These are phyloP conservation scores for Colletotrichum spinosum DNA, from an alignment of 2,329 filamentous ascomycete species.

Conservation along the genomic window DNA sequence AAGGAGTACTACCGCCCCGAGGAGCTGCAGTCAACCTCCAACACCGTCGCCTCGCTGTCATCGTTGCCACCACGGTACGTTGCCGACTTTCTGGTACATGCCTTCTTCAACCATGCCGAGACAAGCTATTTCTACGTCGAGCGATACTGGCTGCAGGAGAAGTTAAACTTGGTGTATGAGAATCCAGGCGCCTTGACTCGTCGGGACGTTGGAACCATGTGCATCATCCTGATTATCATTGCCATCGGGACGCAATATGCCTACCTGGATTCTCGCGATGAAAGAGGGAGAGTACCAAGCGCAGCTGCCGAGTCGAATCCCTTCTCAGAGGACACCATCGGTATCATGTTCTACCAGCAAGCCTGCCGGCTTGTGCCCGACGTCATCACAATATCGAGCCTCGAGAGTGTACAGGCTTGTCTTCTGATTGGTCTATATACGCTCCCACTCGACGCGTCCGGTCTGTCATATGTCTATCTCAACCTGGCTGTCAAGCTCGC, in stretches of 20 bases:
- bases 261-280: constrained; percentile 53
- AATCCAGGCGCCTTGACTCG: constrained; percentile 51
- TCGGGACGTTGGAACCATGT: constrained; percentile 55
- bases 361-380: constrained; percentile 66
- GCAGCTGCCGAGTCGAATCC: constrained; percentile 37
- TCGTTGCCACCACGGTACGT: constrained; percentile 59
- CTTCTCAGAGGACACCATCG: constrained; percentile 64
- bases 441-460: constrained; percentile 66
- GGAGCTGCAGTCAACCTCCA: constrained; percentile 56
- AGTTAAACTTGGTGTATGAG: constrained; percentile 55
- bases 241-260: constrained; percentile 65
- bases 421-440: constrained; percentile 67
- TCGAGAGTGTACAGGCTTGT: constrained; percentile 69
- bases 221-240: constrained; percentile 59
- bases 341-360: constrained; percentile 67
- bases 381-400: constrained; percentile 65
- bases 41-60: constrained; percentile 52
- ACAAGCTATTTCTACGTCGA: constrained; percentile 63
- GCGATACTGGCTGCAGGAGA: constrained; percentile 53
- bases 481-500: constrained; percentile 67
- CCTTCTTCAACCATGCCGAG: constrained; percentile 61
- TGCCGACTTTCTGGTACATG: constrained; percentile 58
- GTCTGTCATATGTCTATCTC: constrained; percentile 67
- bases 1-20: constrained; percentile 59
- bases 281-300: constrained; percentile 29